Percentiles rank a stretch among this genome's conserved stretches.
Conservation (phyloP, 2,329 filamentous ascomycete species). For the Gremmenia infestans region DNA sequence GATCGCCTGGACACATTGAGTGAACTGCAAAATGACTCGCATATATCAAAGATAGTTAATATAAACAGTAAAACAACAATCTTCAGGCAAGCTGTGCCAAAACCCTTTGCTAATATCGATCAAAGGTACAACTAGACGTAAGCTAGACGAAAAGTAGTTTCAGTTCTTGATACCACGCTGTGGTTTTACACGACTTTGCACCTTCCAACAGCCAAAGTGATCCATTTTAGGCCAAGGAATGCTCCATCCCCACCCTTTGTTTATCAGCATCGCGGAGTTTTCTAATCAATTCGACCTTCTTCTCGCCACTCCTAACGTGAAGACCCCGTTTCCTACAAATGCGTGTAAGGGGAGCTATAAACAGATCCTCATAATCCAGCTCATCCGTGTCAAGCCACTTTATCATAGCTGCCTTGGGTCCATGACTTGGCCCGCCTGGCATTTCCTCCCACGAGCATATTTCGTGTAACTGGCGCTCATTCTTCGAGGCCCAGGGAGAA, state of each 20-base stretch:
- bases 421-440: conserved; percentile 2
- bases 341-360: conserved; percentile 1
- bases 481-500: conserved; percentile 19
- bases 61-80: no score
- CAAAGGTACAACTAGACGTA: no score
- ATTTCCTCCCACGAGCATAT: conserved; percentile 13
- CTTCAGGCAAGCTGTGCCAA: no score
- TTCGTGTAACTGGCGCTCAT: conserved; percentile 8
- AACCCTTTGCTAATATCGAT: no score
- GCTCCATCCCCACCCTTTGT: not conserved
- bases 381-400: conserved; percentile 20
- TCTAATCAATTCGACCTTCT: conserved; percentile 12
- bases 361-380: conserved; percentile 18
- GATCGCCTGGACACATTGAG: no score
- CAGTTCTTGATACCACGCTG: no score
- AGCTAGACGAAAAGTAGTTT: no score
- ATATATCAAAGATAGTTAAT: no score
- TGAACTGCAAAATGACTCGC: no score
- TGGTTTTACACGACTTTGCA: no score
- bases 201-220: no score
- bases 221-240: not conserved
- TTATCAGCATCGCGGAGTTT: conserved; percentile 11
- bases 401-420: conserved; percentile 16
- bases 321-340: conserved; percentile 10
- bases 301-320: conserved; percentile 3